Evolutionary conservation across 2,329 filamentous ascomycete genomes (phyloP).

Genomic region (Botrytis sinoallii): DNA sequence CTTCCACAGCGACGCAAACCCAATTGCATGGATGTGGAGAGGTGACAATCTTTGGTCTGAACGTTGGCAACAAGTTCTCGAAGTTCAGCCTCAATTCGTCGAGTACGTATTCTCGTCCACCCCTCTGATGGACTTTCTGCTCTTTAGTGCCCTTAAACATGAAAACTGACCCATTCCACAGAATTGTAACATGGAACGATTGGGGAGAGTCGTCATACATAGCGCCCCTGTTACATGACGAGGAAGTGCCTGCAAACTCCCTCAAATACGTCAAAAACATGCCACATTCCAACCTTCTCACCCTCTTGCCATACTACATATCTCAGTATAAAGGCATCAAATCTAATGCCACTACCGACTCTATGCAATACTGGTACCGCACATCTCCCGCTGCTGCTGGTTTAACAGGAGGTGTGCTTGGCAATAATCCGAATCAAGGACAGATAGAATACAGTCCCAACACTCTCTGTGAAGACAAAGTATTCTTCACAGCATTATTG

Average conservation of each 20-base stretch:
- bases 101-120: slow-evolving; percentile 36
- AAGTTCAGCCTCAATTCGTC: slow-evolving; percentile 46
- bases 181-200: slow-evolving; percentile 51
- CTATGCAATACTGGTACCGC: slow-evolving; percentile 45
- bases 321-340: slow-evolving; percentile 46
- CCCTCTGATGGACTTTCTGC: background rate
- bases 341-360: slow-evolving; percentile 36
- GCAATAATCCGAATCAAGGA: slow-evolving; percentile 31
- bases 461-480: slow-evolving; percentile 37
- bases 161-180: slow-evolving; percentile 26
- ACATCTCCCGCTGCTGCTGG: slow-evolving; percentile 38
- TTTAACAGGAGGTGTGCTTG: slow-evolving; percentile 38
- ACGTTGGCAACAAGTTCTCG: slow-evolving; percentile 52
- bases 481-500: slow-evolving; percentile 37
- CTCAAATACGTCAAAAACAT: slow-evolving; percentile 47
- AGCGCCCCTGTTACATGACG: slow-evolving; percentile 43
- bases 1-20: slow-evolving; percentile 54
- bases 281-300: slow-evolving; percentile 50
- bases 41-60: slow-evolving; percentile 60
- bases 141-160: slow-evolving; percentile 21
- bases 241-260: slow-evolving; percentile 41
- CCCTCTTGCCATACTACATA: slow-evolving; percentile 50
- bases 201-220: slow-evolving; percentile 54
- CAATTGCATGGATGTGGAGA: slow-evolving; percentile 62
- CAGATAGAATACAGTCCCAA: slow-evolving; percentile 28